Percentiles rank a stretch among this genome's conserved stretches.
These are phyloP conservation scores for Aspergillus sp. DNA, from an alignment of 2,329 filamentous ascomycete species.

Conservation along the genomic window DNA sequence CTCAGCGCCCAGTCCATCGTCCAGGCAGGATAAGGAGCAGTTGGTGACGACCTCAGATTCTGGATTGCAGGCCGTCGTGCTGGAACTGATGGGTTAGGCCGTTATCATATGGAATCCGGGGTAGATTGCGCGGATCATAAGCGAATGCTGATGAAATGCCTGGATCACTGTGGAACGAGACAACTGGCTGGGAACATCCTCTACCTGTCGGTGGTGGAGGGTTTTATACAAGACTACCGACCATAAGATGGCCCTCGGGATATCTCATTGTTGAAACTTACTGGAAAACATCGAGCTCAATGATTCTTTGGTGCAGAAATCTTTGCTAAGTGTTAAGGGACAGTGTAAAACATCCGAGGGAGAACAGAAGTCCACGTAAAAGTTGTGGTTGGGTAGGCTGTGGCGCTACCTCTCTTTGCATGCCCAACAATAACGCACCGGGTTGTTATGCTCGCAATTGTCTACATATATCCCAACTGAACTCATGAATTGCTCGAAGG, in stretches of 20 bases:
- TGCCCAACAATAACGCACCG: no score
- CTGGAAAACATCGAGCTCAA: neutral
- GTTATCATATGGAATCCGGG: neutral
- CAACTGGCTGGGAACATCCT: neutral
- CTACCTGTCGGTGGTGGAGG: neutral
- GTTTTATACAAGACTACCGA: neutral
- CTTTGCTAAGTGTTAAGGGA: neutral
- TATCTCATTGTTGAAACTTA: neutral
- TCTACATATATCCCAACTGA: no score
- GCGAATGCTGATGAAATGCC: neutral
- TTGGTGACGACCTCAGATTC: neutral
- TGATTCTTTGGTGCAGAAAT: neutral
- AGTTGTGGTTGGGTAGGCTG: neutral
- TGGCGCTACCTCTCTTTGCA: neutral
- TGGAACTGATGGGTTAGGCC: neutral
- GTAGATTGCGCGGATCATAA: neutral
- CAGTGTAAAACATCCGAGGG: neutral
- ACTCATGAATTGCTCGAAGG: no score
- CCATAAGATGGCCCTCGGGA: neutral
- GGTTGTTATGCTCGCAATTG: no score
- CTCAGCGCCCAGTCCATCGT: neutral
- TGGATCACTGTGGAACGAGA: neutral
- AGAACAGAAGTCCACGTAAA: neutral
- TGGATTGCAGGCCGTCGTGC: neutral
- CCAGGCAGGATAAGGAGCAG: neutral